Conservation (phyloP, 2,329 filamentous ascomycete species). For the Penicillium sp. region DNA sequence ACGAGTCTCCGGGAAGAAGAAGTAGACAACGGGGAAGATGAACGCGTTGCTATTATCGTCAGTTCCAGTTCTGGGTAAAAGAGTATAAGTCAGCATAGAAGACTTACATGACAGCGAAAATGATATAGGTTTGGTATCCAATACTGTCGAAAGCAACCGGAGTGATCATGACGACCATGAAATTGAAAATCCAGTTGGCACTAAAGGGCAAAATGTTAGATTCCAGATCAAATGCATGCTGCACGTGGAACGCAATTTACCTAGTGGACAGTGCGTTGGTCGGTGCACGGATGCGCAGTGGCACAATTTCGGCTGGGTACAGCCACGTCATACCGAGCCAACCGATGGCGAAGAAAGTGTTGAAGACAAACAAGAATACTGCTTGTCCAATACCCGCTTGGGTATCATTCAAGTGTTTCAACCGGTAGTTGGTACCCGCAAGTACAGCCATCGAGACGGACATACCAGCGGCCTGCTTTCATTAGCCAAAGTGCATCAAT, state of each 20-base stretch:
- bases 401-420: not conserved
- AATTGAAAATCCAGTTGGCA: too few species aligned
- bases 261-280: constrained; percentile 22
- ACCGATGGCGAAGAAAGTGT: constrained; percentile 3
- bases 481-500: not conserved
- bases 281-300: constrained; percentile 22
- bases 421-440: constrained; percentile 3
- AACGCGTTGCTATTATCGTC: constrained; percentile 40
- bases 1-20: constrained; percentile 55
- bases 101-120: constrained; percentile 55
- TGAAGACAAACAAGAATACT: not conserved
- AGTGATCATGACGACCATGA: constrained; percentile 54
- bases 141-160: constrained; percentile 56
- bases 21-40: constrained; percentile 51
- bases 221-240: too few species aligned
- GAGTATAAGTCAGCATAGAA: not conserved
- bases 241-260: too few species aligned
- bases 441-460: constrained; percentile 4
- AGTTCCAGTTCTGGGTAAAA: not conserved
- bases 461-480: constrained; percentile 3
- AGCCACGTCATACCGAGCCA: constrained; percentile 23
- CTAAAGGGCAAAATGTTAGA: not conserved
- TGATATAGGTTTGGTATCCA: constrained; percentile 56
- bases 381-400: constrained; percentile 18
- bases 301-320: constrained; percentile 21